These are phyloP conservation scores for Phytophthora agathidicida DNA, from an alignment of 352 stramenopile species.

Conservation along the genomic window DNA sequence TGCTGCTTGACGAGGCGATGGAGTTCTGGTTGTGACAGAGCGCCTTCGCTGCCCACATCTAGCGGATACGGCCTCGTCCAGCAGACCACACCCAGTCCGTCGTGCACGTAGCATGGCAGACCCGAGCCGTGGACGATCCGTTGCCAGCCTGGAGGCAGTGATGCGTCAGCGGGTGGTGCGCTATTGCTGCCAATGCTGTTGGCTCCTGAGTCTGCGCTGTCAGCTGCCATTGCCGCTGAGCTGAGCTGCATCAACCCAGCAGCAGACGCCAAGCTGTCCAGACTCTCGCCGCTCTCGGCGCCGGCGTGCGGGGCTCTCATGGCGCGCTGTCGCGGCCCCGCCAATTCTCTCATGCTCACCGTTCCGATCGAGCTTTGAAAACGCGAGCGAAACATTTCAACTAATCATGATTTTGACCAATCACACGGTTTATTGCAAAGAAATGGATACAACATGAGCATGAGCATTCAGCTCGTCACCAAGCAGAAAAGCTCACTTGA, in stretches of 20 bases:
- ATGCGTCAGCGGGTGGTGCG: conserved; percentile 21
- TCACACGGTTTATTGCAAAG: neutral
- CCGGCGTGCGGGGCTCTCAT: conserved; percentile 18
- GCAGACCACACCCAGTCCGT: conserved; percentile 54
- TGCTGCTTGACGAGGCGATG: conserved; percentile 56
- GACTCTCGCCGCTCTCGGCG: conserved; percentile 7
- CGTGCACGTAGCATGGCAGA: conserved; percentile 74
- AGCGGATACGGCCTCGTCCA: conserved; percentile 79
- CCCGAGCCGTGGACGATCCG: conserved; percentile 68
- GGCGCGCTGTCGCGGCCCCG: conserved; percentile 14
- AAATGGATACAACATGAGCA: conserved; percentile 10
- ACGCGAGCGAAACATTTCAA: neutral
- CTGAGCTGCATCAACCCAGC: conserved; percentile 61
- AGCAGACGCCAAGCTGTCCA: conserved; percentile 40
- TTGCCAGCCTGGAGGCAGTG: conserved; percentile 69
- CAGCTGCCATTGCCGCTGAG: conserved; percentile 37
- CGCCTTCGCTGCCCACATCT: conserved; percentile 30
- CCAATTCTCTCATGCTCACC: conserved; percentile 30
- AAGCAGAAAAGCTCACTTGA: conserved; percentile 14
- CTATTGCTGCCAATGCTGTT: neutral
- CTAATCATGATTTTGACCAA: conserved; percentile 10
- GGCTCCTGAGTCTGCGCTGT: neutral
- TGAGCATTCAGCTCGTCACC: conserved; percentile 26
- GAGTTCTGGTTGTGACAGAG: conserved; percentile 43
- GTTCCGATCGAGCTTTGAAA: too few species aligned